Percentiles rank a stretch among this genome's conserved stretches.
Evolutionary conservation across 495 filamentous ascomycete species (phyloP).

Genomic region (Podospora comata): DNA sequence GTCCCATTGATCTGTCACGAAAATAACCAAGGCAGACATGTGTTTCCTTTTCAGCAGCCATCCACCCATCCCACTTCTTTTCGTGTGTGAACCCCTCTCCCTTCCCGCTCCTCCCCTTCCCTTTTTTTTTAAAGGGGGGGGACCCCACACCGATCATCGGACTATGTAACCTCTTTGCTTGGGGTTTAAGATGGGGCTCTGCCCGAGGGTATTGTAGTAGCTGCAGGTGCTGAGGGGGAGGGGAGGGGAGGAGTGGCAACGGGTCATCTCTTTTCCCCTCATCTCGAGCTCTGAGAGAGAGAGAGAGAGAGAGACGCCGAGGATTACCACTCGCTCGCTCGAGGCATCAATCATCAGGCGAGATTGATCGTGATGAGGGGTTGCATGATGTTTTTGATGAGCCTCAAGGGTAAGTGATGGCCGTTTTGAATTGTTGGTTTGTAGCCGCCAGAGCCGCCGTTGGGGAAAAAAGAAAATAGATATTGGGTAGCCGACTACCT

Average conservation of each 20-base stretch:
- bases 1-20: slow-evolving; percentile 7
- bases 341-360: neutral
- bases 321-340: neutral
- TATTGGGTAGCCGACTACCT: neutral
- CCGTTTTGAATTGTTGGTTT: neutral
- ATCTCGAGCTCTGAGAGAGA: too few relatives aligned
- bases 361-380: neutral
- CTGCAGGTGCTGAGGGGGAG: neutral
- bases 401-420: neutral
- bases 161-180: neutral
- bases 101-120: neutral
- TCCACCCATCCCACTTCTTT: neutral
- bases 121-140: neutral
- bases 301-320: neutral
- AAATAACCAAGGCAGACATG: neutral
- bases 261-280: neutral
- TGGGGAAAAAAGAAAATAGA: neutral
- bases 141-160: neutral
- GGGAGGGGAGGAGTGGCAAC: neutral
- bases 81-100: neutral
- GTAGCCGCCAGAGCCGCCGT: neutral
- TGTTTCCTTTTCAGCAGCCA: neutral
- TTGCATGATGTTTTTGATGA: neutral
- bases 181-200: neutral
- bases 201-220: neutral